A percentile compares a stretch with the other conserved stretches of the same genome.
Evolutionary conservation across 768 basidiomycete species (phyloP).

Genomic region (Panaeolus cyanescens): DNA sequence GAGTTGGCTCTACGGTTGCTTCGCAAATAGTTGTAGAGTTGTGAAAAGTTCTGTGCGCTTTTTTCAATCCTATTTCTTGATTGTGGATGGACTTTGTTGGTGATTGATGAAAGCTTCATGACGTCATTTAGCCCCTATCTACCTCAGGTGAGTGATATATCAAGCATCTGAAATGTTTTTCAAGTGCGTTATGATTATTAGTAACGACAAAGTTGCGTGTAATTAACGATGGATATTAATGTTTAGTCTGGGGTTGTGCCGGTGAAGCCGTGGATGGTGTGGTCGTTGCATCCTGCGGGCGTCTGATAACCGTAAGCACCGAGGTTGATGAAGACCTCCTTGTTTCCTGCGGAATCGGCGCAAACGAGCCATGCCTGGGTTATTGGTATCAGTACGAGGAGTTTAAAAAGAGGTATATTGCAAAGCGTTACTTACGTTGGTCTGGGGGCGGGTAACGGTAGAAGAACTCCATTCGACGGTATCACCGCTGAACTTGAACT

Average conservation of each 20-base stretch:
- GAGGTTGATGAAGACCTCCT: slow-evolving; percentile 52
- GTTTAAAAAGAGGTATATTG: background rate
- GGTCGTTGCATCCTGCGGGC: slow-evolving; percentile 58
- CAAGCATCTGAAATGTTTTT: background rate
- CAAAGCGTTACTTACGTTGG: slow-evolving; percentile 39
- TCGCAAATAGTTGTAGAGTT: background rate
- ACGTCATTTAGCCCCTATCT: background rate
- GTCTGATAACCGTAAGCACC: slow-evolving; percentile 56
- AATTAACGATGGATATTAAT: slow-evolving; percentile 30
- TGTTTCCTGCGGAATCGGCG: slow-evolving; percentile 45
- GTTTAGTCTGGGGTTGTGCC: slow-evolving; percentile 36
- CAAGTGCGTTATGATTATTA: background rate
- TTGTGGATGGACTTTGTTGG: background rate
- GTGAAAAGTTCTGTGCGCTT: background rate
- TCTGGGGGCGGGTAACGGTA: slow-evolving; percentile 49
- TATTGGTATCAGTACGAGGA: slow-evolving; percentile 1
- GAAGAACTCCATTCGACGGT: slow-evolving; percentile 60
- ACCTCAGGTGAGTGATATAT: too few relatives aligned
- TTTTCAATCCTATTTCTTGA: background rate
- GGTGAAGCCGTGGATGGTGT: slow-evolving; percentile 64
- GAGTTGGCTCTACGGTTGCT: background rate
- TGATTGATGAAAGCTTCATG: background rate
- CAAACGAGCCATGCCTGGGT: slow-evolving; percentile 58
- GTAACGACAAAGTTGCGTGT: background rate
- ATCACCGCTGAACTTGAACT: slow-evolving; percentile 60